Evolutionary conservation across 768 basidiomycete genomes (phyloP), one percentile per base, ranked within the genome.

Genomic region (Phlegmacium glaucopus): DNA sequence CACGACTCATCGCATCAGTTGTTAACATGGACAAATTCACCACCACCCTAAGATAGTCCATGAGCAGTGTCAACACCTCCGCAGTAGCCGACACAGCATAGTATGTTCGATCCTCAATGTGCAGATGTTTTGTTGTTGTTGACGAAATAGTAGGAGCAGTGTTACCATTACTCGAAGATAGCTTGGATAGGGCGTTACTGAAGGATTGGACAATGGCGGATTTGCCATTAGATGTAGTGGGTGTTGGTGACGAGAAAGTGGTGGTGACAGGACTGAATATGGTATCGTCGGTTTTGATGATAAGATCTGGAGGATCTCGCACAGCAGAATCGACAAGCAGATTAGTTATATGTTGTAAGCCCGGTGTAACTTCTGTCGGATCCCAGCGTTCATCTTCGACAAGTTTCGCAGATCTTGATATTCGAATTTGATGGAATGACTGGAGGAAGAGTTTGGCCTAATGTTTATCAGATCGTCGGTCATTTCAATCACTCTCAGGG

Each of bases 331-430:
- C 83, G 13, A 96, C 76, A 42, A 99, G 67, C 8, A 85, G 69
- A 56, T 89, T 78, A 30, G 85, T 76, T n/a, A 81, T 71, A 41
- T 75, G 78, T 66, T 98, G 95, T 22, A 90, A 66, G 4, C 69
- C 53, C 4, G 71, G 59, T 1, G 83, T 70, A 11, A 95, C 82
- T 47, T 96, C 90, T 11, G 81, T 75, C 12, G 88, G 87, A 48
- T 74, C 82, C 96, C 96, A 98, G 50, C 86, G 87, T 61, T 99
- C 96, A 55, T 97, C 93, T 64, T 98, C 94, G 7, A 99, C 95
- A 22, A 91, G 69, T 62, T 87, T 91, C 22, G 95, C 94, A 3
- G 87, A 88, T 46, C 77, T 77, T 3, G 84, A 79, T 37, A 98
- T 78, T 42, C 87, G 78, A 9, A 76, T 66, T 55, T 93, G 85